Evolutionary conservation across 352 stramenopile species (phyloP).

Genomic region (Pythium utonaiense): DNA sequence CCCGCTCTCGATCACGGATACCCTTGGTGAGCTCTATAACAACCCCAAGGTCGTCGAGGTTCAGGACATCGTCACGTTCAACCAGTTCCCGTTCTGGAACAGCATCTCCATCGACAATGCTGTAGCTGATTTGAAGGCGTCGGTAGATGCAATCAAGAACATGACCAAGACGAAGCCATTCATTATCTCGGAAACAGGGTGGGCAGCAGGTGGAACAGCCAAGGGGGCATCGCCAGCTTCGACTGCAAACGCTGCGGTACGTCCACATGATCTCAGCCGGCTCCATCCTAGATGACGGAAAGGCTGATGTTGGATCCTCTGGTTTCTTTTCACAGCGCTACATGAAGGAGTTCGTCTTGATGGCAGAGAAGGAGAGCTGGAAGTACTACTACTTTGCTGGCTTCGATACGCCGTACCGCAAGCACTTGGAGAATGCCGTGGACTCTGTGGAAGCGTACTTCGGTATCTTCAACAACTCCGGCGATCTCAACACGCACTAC

Average conservation of each 20-base stretch:
- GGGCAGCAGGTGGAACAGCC: conserved; percentile 52
- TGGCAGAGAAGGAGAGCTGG: conserved; percentile 59
- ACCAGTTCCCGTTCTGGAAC: conserved; percentile 86
- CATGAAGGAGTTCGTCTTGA: conserved; percentile 74
- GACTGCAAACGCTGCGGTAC: conserved; percentile 56
- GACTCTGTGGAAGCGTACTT: conserved; percentile 71
- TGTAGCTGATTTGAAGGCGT: conserved; percentile 58
- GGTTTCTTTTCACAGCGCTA: conserved; percentile 33
- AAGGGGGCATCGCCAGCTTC: conserved; percentile 52
- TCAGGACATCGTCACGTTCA: conserved; percentile 75
- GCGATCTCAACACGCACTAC: conserved; percentile 63
- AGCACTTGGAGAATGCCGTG: conserved; percentile 34
- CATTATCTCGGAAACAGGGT: conserved; percentile 82
- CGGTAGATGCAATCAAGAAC: conserved; percentile 56
- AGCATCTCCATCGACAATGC: conserved; percentile 51
- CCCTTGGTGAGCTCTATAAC: conserved; percentile 67
- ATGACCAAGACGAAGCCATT: conserved; percentile 67
- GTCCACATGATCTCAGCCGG: no score
- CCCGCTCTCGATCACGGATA: conserved; percentile 78
- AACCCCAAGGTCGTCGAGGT: conserved; percentile 71
- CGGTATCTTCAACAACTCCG: conserved; percentile 62
- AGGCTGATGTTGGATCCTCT: no score
- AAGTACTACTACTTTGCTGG: conserved; percentile 88
- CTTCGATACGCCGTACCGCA: conserved; percentile 80
- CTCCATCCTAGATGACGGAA: no score